Evolutionary conservation across 2,329 filamentous ascomycete species (phyloP), one percentile per base, ranked within the genome.

Genomic region (Colletotrichum eleusines): DNA sequence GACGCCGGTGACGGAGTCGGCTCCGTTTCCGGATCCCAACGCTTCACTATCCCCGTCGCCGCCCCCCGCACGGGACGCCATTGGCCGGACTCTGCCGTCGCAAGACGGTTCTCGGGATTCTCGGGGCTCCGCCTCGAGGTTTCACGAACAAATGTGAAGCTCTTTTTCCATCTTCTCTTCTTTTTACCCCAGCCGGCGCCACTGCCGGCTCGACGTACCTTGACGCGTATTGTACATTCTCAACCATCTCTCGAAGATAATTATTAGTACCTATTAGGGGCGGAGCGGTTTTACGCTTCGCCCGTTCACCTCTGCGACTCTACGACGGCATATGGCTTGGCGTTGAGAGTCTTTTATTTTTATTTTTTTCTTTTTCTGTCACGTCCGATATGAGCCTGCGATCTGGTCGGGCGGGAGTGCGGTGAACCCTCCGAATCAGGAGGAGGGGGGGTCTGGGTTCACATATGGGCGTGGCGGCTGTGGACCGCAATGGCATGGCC

Each of bases 1-100:
- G 64, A 90, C 88, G 4, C 88, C 90, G 1, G 81, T 91, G 20
- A 86, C 87, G 68, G 86, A 88, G 69, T 82, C 86, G 60, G 84
- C 83, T 31, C 86, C 87, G 0, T 87, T 87, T 66, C 75, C 80
- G 33, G 80, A 81, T 59, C 65, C 77, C 33, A 58, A 66, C 20
- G 28, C 48, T n/a, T 55, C 46, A 8, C 40, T 70, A 26, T 55
- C 53, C 1, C 74, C 77, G 73, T 75, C 63, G 68, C 76, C 73
- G 53, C 76, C 77, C 40, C 75, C 77, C 62, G 28, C 65, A 7
- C 74, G 76, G n/a, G 80, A 85, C 77, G 74, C 80, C 74, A 72
- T 84, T 69, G 75, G 81, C 73, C 77, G 82, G 73, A 77, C 83
- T 65, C 67, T 82, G 74, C 72, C 77, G 65, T 77, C 79, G 69